Base-by-base conservation (phyloP, 495 filamentous ascomycete genomes). In the Bryoglossum gracile region DNA sequence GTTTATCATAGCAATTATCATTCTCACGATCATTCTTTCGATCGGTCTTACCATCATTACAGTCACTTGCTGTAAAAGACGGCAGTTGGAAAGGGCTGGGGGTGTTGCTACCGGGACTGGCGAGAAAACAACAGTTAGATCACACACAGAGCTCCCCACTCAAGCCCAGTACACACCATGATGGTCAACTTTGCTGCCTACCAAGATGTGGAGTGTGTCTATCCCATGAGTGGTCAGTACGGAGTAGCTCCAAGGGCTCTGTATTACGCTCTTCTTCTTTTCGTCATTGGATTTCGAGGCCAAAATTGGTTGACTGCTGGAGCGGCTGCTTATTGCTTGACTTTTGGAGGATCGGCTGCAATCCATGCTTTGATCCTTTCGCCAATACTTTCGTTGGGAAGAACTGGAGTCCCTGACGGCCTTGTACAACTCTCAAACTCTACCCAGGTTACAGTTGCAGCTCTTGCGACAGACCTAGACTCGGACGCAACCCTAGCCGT, bases 241-340 rank as follows among this genome's bases (percentile, higher is more conserved):
- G 21, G 34, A 8, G 18, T 10, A 23, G 44, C 30, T 14, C 44
- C 32, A 14, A 28, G 44, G 14, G 30, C 11, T 0, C 26, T 47
- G 26, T 47, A 47, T n/a, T 47, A 47, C 17, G 19, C 3, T 6
- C 44, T 47, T 25, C n/a, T 47, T 8, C 4, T 38, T 0, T 47
- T 47, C 24, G 34, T 47, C 17, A 26, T 47, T 22, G 18, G 17
- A 8, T 38, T 47, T 10, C 14, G 32, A 14, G 4, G 33, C 2
- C 44, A 47, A 28, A 16, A 36, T n/a, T 47, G 44, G 44, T 16
- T 47, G 17, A 18, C 44, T 4, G 44, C 33, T n/a, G 44, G 44
- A n/a, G 44, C 44, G 11, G 44, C 44, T 23, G 44, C 44, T 8
- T 16, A 13, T 37, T 47, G 44, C 16, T 19, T 47, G 5, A 28